phyloP scores from a whole-genome alignment of 2,329 filamentous ascomycete genomes.

The Pseudogymnoascus pannorum region DNA sequence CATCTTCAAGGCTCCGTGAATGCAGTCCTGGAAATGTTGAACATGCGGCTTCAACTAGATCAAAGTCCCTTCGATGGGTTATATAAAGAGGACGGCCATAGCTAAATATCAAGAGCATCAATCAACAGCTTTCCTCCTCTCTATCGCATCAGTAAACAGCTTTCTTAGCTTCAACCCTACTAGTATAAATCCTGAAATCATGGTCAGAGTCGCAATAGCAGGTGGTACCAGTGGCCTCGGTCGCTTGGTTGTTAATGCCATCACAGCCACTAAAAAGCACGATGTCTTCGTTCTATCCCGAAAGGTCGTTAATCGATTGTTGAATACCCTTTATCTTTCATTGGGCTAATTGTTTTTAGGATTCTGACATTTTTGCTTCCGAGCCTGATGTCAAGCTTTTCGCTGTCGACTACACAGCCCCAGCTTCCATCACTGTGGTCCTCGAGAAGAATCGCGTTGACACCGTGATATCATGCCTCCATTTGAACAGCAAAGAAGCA shows the following conservation, averaged over 20 bases:
- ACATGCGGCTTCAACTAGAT: background rate
- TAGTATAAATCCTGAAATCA: constrained; percentile 14
- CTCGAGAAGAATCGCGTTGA: constrained; percentile 19
- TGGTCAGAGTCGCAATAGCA: constrained; percentile 25
- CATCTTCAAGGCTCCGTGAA: background rate
- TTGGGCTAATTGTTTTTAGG: background rate
- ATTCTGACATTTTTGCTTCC: background rate
- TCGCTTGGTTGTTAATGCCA: constrained; percentile 22
- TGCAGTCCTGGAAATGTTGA: background rate
- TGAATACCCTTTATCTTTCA: too few species aligned
- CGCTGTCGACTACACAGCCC: constrained; percentile 12
- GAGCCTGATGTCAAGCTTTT: constrained; percentile 9
- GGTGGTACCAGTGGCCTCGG: constrained; percentile 25
- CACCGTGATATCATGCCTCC: constrained; percentile 30
- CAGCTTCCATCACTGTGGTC: constrained; percentile 3
- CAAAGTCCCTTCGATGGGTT: background rate
- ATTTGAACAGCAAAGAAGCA: constrained; percentile 26
- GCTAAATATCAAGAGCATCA: background rate
- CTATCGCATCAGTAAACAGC: background rate
- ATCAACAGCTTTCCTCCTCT: background rate
- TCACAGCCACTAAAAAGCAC: constrained; percentile 23
- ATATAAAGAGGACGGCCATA: background rate
- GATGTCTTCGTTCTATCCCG: constrained; percentile 25
- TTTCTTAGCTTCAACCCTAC: background rate
- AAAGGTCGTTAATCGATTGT: constrained; percentile 17